Evolutionary conservation across 169 alveolate species (phyloP), one percentile per base, ranked within the genome.

Genomic region (Plasmodium adleri): DNA sequence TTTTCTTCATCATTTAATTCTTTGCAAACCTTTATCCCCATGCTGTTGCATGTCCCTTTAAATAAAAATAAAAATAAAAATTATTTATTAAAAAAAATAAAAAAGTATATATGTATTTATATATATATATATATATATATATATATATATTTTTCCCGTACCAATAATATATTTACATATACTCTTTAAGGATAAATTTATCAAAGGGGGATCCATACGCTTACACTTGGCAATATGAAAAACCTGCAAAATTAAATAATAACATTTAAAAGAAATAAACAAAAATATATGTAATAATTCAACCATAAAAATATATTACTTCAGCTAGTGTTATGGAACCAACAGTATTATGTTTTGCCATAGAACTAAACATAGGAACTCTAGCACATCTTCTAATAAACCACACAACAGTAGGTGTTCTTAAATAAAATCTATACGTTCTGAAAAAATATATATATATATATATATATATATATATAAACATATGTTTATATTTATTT

Each of bases 361-460:
- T 73, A n/a, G 95, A 93, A 28, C 97, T 92, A 10, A 97, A 97
- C 95, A 94, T 94, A 9, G 96, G 97, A 6, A 95, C 93, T 39
- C 98, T 92, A 17, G 98, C 97, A 22, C 96, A 95, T 26, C 97
- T 88, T 52, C 96, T 92, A 28, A 96, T 94, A 49, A 96, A 96
- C 97, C 97, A 96, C 50, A 94, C 93, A 72, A 97, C 94, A 50
- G 97, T 96, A 22, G 98, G 98, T 1, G 98, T 96, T 66, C 97
- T 80, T 24, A 96, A 87, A 39, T 95, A 78, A 60, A 96, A 96
- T 72, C 95, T 93, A 88, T 95, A 96, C 12, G 96, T 85, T n/a
- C 97, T 93, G 85, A 9, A 22, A 87, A 39, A 13, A n/a, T 45
- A 12, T 24, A 88, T 20, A 32, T 3, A 32, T 32, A 32, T 32